Conservation (phyloP, 352 stramenopile species). For the Globisporangium canariense region DNA sequence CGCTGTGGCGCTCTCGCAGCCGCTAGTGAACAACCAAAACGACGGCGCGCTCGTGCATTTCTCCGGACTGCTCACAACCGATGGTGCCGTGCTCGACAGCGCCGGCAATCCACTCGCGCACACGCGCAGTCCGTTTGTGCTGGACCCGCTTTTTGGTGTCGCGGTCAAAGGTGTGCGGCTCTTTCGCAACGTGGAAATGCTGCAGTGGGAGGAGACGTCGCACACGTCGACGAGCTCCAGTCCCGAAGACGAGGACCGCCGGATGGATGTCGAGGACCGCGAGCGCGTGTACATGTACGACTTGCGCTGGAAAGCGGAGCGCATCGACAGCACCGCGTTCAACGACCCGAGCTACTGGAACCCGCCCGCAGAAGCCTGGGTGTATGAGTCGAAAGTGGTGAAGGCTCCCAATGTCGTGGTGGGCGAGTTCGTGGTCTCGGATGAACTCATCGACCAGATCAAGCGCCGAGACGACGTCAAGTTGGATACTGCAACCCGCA, state of each 20-base stretch:
- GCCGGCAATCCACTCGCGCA: slow-evolving; percentile 25
- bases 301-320: slow-evolving; percentile 48
- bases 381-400: slow-evolving; percentile 30
- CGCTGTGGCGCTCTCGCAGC: slow-evolving; percentile 26
- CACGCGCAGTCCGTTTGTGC: slow-evolving; percentile 36
- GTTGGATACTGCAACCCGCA: slow-evolving; percentile 37
- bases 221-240: slow-evolving; percentile 45
- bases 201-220: slow-evolving; percentile 79
- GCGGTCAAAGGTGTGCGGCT: slow-evolving; percentile 63
- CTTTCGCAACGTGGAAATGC: slow-evolving; percentile 68
- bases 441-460: slow-evolving; percentile 69
- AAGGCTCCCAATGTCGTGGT: slow-evolving; percentile 38
- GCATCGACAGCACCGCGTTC: slow-evolving; percentile 54
- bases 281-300: slow-evolving; percentile 77
- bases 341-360: slow-evolving; percentile 65
- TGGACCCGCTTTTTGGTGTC: slow-evolving; percentile 61
- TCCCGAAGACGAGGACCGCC: slow-evolving; percentile 41
- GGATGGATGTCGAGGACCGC: slow-evolving; percentile 29
- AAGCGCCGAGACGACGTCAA: slow-evolving; percentile 47
- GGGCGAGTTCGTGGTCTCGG: slow-evolving; percentile 51
- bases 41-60: slow-evolving; percentile 40
- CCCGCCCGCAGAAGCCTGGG: slow-evolving; percentile 56
- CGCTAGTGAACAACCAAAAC: slow-evolving; percentile 18
- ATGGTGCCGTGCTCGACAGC: slow-evolving; percentile 15
- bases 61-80: slow-evolving; percentile 49